A percentile compares a stretch with the other conserved stretches of the same genome.
Evolutionary conservation across 2,329 filamentous ascomycete species (phyloP).

Genomic region (Aureobasidium sp.): DNA sequence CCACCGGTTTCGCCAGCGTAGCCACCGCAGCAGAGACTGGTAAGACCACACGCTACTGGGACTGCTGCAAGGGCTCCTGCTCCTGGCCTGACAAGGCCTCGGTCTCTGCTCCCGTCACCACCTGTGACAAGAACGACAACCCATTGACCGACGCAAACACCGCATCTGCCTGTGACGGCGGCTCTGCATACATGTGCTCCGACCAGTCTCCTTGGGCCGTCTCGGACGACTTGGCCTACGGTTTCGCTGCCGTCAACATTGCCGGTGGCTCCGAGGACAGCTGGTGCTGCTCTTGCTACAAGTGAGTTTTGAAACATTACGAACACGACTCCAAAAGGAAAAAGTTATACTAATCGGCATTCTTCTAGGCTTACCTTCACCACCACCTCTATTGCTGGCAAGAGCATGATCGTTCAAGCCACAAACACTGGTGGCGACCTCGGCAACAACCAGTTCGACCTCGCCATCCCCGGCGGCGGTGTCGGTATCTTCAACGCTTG

Average conservation of each 20-base stretch:
- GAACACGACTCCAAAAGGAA: too few relatives aligned
- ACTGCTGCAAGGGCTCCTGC: conserved; percentile 65
- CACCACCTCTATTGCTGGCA: conserved; percentile 45
- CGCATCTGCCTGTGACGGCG: conserved; percentile 47
- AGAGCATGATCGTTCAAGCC: conserved; percentile 56
- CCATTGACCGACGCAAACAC: conserved; percentile 43
- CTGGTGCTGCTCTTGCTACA: conserved; percentile 62
- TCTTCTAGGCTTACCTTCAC: conserved; percentile 44
- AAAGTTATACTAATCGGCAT: neutral
- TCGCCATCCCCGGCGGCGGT: conserved; percentile 44
- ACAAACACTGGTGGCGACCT: conserved; percentile 55
- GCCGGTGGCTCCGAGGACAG: conserved; percentile 45
- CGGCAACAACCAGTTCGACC: conserved; percentile 49
- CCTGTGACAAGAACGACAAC: conserved; percentile 48
- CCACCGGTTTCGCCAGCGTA: conserved; percentile 19
- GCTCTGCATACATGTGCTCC: conserved; percentile 51
- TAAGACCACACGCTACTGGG: conserved; percentile 38
- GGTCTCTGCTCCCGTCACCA: conserved; percentile 42
- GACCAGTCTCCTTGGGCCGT: conserved; percentile 55
- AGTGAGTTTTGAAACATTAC: conserved; percentile 23
- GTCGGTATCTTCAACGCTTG: conserved; percentile 46
- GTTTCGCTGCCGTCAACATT: conserved; percentile 54
- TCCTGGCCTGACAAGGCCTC: conserved; percentile 49
- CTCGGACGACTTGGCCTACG: conserved; percentile 50
- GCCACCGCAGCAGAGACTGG: conserved; percentile 23